phyloP scores from a whole-genome alignment of 1,284 basidiomycete genomes.

The Naganishia cerealis region DNA sequence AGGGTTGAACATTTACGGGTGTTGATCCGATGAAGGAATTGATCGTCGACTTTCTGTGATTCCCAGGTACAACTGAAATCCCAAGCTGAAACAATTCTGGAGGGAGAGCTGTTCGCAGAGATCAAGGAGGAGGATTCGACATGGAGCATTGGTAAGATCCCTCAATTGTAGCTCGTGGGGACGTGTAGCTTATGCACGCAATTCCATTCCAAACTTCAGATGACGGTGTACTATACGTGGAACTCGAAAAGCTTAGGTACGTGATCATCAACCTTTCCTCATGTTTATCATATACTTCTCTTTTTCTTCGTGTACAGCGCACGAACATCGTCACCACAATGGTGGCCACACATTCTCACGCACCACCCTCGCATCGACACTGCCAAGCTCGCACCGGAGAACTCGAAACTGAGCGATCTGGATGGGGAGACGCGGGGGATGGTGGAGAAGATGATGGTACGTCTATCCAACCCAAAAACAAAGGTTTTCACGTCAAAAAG shows the following conservation, averaged over 20 bases:
- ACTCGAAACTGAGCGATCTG: slow-evolving; percentile 92
- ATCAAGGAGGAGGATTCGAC: slow-evolving; percentile 95
- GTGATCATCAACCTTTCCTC: slow-evolving; percentile 28
- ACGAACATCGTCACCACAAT: slow-evolving; percentile 59
- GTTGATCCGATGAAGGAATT: neutral
- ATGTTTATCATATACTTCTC: slow-evolving; percentile 29
- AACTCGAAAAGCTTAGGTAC: slow-evolving; percentile 54
- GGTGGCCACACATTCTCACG: slow-evolving; percentile 97
- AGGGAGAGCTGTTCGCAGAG: slow-evolving; percentile 88
- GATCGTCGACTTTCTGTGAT: neutral
- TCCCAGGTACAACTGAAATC: slow-evolving; percentile 74
- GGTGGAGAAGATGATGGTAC: slow-evolving; percentile 99
- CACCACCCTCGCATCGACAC: slow-evolving; percentile 97
- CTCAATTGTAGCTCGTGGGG: neutral
- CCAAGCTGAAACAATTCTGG: slow-evolving; percentile 70
- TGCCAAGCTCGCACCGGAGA: slow-evolving; percentile 90
- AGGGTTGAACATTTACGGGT: too few species aligned
- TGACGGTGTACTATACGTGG: slow-evolving; percentile 47
- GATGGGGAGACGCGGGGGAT: slow-evolving; percentile 78
- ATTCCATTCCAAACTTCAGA: slow-evolving; percentile 36
- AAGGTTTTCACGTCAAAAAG: neutral
- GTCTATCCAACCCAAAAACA: slow-evolving; percentile 43
- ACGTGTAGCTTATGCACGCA: neutral
- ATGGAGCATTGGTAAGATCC: slow-evolving; percentile 80
- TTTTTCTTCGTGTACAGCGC: slow-evolving; percentile 21